Evolutionary conservation across 306 rosid species (phyloP), one percentile per base, ranked within the genome.

Genomic region (Rosa chinensis): DNA sequence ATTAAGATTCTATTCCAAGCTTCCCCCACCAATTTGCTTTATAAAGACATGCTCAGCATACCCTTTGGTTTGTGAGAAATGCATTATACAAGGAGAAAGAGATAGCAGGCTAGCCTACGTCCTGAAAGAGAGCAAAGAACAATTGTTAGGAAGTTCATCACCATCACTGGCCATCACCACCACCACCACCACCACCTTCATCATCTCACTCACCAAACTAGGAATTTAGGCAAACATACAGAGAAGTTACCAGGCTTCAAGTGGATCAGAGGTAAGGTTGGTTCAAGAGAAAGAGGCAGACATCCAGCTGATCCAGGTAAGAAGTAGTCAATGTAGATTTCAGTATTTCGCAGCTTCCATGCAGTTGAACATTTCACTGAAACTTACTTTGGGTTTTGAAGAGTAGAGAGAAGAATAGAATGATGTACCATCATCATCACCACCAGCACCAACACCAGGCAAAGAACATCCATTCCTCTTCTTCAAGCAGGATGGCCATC

Each of bases 401-500:
- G 66, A 25, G 20, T 63, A 63, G 68, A 20, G 52, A 56, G 53
- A 56, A 74, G 13, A 9, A 74, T 79, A 75, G n/a, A 56, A 55
- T 56, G 69, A 89, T 90, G 93, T 90, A 90, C 84, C 85, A 79
- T 70, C 93, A 89, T 78, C 93, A 85, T 23, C 90, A 70, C 0
- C 80, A 76, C 9, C 79, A 49, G 6, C 63, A 64, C 61, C 81
- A 90, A 13, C 86, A 84, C 70, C 79, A 76, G 73, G 92, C 81
- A 49, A 93, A 88, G 83, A 89, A 82, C 87, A 83, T 87, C 66
- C 87, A 82, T 0, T 58, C 78, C 0, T 66, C 91, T 82, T 72
- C 87, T 77, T 77, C 88, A 64, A 88, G 10, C 63, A 56, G 86
- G 85, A 86, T 84, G 90, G 73, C 85, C n/a, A 77, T 88, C 40